Base-by-base conservation (phyloP, 768 basidiomycete species). In the Coprinopsis sp. region DNA sequence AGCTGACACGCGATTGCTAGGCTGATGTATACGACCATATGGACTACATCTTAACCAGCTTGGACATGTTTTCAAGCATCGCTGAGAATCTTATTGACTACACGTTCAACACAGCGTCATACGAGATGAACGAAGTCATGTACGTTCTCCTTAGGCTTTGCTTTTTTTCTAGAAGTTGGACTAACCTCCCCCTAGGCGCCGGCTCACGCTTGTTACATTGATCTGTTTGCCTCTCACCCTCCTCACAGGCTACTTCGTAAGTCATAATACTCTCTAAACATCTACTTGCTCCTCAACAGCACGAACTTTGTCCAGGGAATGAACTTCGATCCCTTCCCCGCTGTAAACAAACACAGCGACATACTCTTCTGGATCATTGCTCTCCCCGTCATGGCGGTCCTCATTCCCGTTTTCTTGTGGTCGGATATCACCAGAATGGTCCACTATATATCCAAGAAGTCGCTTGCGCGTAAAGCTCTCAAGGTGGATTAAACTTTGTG, bases 51-150 rank as follows among this genome's bases (percentile, higher is more conserved):
- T 58, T 89, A 21, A 70, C 72, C 1, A 83, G 79, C 53, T 58
- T 89, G 39, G 87, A 89, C 50, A 84, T 86, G 78, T 87, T 87
- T 52, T 70, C 81, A 1, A 76, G 73, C 23, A 80, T 87, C 51
- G 71, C 79, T 5, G 82, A 87, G 54, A 87, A 87, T 56, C 58
- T 87, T 54, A 86, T 87, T 54, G 72, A 76, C 49, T 87, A 82
- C 58, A 78, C 81, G 16, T 88, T 87, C 70, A 87, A 87, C 60
- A 82, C 84, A 39, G 21, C 81, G 13, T 81, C 83, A 10, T 82
- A 86, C 58, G 78, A 86, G 53, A 86, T 81, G 82, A 87, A 87
- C 58, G 71, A 81, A 59, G 78, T 81, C 38, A 87, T 88, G 84
- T 78, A 56, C 31, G 72, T 60, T 50, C 40, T 37, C 18, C 30